Conservation (phyloP, 257 asterid species). For the Petunia axillaris region DNA sequence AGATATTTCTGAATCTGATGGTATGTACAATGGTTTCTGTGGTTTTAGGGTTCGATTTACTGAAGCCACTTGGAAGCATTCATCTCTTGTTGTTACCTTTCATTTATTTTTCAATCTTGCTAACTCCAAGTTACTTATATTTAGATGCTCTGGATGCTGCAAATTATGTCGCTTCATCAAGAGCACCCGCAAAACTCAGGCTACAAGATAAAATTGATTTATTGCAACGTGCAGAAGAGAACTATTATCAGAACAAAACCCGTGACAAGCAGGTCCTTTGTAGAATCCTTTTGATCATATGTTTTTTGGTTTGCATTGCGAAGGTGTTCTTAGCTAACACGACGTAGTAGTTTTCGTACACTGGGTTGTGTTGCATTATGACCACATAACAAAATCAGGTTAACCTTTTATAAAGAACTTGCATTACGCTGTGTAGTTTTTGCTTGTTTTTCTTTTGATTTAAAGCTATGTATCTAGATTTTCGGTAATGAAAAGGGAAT, state of each 20-base stretch:
- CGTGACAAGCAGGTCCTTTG: conserved; percentile 59
- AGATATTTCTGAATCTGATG: conserved; percentile 92
- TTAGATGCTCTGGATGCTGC: conserved; percentile 62
- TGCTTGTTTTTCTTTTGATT: not conserved
- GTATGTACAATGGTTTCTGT: conserved; percentile 41
- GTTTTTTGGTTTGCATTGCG: conserved; percentile 24
- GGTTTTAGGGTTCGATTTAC: conserved; percentile 18
- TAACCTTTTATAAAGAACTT: not conserved
- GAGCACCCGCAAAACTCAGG: conserved; percentile 47
- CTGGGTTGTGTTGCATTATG: not conserved
- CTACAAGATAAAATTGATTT: conserved; percentile 60
- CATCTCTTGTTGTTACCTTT: not conserved
- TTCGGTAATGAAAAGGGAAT: conserved; percentile 18
- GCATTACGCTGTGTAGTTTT: not conserved
- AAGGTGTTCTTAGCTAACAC: conserved; percentile 9
- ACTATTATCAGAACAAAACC: conserved; percentile 55
- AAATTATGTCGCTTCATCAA: conserved; percentile 44
- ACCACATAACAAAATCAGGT: not conserved
- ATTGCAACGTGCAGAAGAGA: conserved; percentile 84
- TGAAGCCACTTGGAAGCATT: conserved; percentile 26
- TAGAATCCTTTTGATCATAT: not conserved
- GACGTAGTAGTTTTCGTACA: conserved; percentile 1
- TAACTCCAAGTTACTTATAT: conserved; percentile 14
- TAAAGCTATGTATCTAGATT: not conserved
- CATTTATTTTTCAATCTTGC: conserved; percentile 26